Base-by-base conservation (phyloP, 169 alveolate species). In the Babesia microti region DNA sequence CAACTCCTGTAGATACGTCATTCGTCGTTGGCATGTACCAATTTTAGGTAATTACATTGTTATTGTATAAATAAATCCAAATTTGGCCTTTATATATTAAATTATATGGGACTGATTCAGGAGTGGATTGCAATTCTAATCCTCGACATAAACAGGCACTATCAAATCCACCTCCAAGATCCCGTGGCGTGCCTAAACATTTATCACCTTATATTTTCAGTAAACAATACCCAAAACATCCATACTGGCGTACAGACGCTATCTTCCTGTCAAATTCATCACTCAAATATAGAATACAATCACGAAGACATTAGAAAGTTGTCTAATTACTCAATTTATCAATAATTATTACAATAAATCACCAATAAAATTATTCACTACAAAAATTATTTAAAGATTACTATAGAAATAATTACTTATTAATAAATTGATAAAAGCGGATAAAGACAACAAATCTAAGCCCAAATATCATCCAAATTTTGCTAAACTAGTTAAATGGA, bases 101-200 rank as follows among this genome's bases (percentile, higher is more conserved):
- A 11, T 3, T 19, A 11, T 44, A 21, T 44, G 14, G 6, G n/a
- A 12, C 15, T n/a, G 6, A 26, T 18, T 19, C 21, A 76, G 85
- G 89, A 3, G 89, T 83, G 26, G 91, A 83, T 58, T 83, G 91
- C 58, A 79, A 78, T 53, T 87, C 88, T 14, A 83, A 83, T 49
- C 87, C 87, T 24, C 60, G 91, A 27, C 91, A 83, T 58, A 79
- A 79, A 42, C 91, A 83, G 52, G 81, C 83, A 29, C 48, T 83
- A 44, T 72, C 85, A 0, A 68, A 68, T 28, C 88, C 91, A 0
- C 72, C 89, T 0, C 89, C 88, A 6, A 78, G 88, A 7, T 74
- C 87, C 40, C 56, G 91, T 36, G 89, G 89, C 30, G 73, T 79
- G n/a, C 91, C 91, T 6, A 79, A 76, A 32, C 81, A 79, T 50